Base-by-base conservation (phyloP, 2,329 filamentous ascomycete genomes). In the Talaromyces pinophilus region DNA sequence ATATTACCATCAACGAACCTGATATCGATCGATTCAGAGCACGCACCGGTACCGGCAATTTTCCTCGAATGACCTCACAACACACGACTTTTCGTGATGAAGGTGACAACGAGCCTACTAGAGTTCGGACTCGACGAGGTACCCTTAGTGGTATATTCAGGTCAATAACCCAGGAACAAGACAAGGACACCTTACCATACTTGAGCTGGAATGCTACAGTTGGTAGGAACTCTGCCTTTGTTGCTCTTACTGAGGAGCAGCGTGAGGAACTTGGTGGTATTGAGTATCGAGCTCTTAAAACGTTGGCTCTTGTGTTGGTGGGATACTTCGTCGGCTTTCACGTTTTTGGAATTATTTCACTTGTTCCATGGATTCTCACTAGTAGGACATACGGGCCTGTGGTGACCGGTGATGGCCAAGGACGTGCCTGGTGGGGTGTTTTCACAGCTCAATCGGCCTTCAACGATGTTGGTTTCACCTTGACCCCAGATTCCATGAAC, bases 191-290 rank as follows among this genome's bases (percentile, higher is more conserved):
- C 0, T 91, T 92, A 81, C 95, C 95, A 0, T 99, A 99, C 77
- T 85, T 99, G 62, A 97, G 92, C 77, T 98, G 92, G 86, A 90
- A 93, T 67, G 92, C 95, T 1, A 99, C 95, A 0, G 86, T 97
- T 63, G 94, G 91, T 28, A 88, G 95, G 69, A 99, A 99, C 77
- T 98, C 94, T 11, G 90, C 92, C 44, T 99, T 98, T 74, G 85
- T 95, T 13, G 92, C 93, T 71, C 79, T 99, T 70, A 92, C 90
- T 0, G 90, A 96, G 71, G 92, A 95, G 69, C 93, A 99, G 78
- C 87, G 95, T 70, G 93, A 99, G 75, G 95, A 99, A 78, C 82
- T 99, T 2, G 95, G 95, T 11, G 95, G 95, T 22, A 97, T 99
- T 69, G 95, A 99, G 77, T 99, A 99, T 74, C 90, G 95, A 5